Base-by-base conservation (phyloP, 2,329 filamentous ascomycete species). In the Penicillium italicum region DNA sequence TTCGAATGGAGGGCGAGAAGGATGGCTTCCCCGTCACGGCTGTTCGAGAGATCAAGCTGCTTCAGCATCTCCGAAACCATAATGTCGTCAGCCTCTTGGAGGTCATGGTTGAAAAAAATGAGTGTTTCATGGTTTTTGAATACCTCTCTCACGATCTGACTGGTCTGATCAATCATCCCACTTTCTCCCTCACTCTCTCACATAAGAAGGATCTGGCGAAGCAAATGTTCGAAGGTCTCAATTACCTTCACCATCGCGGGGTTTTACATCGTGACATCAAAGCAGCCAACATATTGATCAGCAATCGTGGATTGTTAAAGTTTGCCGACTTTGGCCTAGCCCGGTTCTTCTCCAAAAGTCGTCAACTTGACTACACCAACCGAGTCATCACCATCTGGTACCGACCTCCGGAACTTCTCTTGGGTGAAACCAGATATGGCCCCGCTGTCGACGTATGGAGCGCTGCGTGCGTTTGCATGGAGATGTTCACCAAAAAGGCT, bases 121-220 rank as follows among this genome's bases (percentile, higher is more conserved):
- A 97, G 74, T 99, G 94, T 73, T 99, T 96, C 75, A 99, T 99
- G 94, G 94, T 99, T 3, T 99, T 99, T 62, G 94, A 99, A 72
- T 99, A 99, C 70, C 82, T 97, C 31, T 93, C 94, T 1, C 94
- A 99, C 72, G 94, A 99, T 72, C 79, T 99, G 58, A 99, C 94
- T 3, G 94, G 94, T 14, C 80, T 99, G 31, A 84, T 99, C 58
- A 97, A 97, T 67, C 94, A 99, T 68, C 94, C 94, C 0, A 88
- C 88, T 0, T 99, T 96, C 75, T 87, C 87, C 57, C 83, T 99
- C 14, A 89, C 94, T 36, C 78, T 85, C 4, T 85, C 88, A 0
- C 92, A 97, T 72, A 95, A 91, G 75, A 99, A 99, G 74, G 86
- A 99, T 70, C 81, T 99, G 33, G 91, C 91, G 0, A 89, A 87